Conservation (phyloP, 1,139 yeast genomes). For the Saccharomycopsis hybrid region DNA sequence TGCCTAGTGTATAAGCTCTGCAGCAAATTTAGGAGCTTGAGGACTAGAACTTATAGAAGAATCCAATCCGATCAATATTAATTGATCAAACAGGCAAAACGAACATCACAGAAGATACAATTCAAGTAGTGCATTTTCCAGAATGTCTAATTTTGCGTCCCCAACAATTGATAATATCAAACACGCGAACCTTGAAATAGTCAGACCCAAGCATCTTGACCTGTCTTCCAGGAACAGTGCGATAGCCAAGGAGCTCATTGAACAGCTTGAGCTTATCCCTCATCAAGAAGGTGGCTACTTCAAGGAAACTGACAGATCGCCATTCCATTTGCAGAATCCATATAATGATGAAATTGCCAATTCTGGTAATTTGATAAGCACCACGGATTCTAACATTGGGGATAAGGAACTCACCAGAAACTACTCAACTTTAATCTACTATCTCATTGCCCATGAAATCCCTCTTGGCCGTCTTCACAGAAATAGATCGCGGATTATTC, state of each 20-base stretch:
- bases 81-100: too few species aligned
- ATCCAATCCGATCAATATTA: too few species aligned
- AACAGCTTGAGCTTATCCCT: constrained; percentile 29
- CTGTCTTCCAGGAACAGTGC: constrained; percentile 18
- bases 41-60: too few species aligned
- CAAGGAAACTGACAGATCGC: constrained; percentile 44
- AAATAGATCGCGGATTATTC: constrained; percentile 42
- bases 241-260: constrained; percentile 26
- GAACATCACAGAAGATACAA: too few species aligned
- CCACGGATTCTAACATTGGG: constrained; percentile 5
- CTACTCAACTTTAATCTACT: constrained; percentile 41
- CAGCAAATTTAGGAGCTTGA: too few species aligned
- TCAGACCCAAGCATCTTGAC: constrained; percentile 2
- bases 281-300: constrained; percentile 48
- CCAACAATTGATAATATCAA: constrained; percentile 9
- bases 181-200: background rate
- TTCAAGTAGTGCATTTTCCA: too few species aligned
- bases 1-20: too few species aligned
- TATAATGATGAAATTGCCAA: constrained; percentile 20
- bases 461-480: constrained; percentile 42
- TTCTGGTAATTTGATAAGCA: background rate
- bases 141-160: background rate
- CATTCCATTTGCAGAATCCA: constrained; percentile 34
- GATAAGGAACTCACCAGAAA: constrained; percentile 26
- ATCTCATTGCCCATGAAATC: constrained; percentile 39